Conservation (phyloP, 2,329 filamentous ascomycete genomes). For the Colletotrichum sp. region DNA sequence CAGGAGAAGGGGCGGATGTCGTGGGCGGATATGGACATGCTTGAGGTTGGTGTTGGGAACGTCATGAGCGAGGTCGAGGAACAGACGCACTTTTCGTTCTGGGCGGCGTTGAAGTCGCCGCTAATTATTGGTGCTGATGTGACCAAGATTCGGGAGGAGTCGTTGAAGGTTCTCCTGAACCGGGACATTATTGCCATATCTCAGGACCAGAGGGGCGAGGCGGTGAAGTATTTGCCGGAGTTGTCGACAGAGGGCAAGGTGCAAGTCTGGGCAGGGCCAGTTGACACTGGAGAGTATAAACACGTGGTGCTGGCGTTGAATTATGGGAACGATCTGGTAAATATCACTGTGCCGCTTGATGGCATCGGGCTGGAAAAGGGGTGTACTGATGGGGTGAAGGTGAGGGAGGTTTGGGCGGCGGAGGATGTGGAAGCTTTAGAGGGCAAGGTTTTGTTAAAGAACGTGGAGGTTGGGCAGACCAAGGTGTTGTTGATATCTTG, state of each 20-base stretch:
- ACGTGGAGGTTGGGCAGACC: neutral
- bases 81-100: conserved; percentile 49
- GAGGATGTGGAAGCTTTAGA: neutral
- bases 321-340: neutral
- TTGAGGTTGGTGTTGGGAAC: conserved; percentile 42
- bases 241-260: conserved; percentile 26
- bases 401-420: neutral
- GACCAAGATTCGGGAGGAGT: conserved; percentile 26
- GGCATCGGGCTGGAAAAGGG: neutral
- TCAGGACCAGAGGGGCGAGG: conserved; percentile 35
- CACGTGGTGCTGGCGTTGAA: conserved; percentile 23
- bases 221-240: conserved; percentile 25
- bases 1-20: conserved; percentile 33
- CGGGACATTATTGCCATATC: conserved; percentile 31
- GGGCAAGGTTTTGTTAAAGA: neutral
- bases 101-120: conserved; percentile 50
- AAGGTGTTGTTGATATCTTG: neutral
- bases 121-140: conserved; percentile 47
- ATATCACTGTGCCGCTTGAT: conserved; percentile 12
- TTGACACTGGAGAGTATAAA: conserved; percentile 10
- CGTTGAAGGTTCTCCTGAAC: conserved; percentile 22
- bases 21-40: conserved; percentile 43
- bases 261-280: conserved; percentile 32
- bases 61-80: conserved; percentile 31
- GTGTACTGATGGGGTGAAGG: neutral